Base-by-base conservation (phyloP, 2,329 filamentous ascomycete genomes). In the Delphinella strobiligena region DNA sequence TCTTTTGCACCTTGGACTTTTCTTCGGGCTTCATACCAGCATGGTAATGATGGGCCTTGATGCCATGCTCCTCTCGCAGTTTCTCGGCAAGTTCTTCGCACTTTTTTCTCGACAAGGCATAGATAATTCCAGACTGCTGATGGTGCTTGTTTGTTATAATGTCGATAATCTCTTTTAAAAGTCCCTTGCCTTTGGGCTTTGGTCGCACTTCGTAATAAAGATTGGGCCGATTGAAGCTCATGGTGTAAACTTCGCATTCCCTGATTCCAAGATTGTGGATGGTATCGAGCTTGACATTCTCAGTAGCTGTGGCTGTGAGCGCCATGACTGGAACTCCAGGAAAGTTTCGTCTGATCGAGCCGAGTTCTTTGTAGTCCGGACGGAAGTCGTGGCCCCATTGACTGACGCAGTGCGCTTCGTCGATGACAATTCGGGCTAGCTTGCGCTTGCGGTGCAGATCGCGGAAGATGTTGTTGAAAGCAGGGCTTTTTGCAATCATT, bases 351-450 rank as follows among this genome's bases (percentile, higher is more conserved):
- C 89, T 75, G 32, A 95, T 67, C 43, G 78, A 71, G 19, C 88
- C 86, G 3, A 98, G 68, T 19, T 75, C 74, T 60, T 94, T 94
- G 66, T 98, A 98, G 56, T 96, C 89, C 1, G 88, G 89, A 34
- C 93, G 78, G 56, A 98, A 98, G 59, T 98, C 91, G 51, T 98
- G 91, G 1, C 91, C 91, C 91, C 91, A 98, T 66, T 98, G 88
- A 59, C 91, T 96, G 18, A 98, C 89, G 59, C 91, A 98, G 59
- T 98, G 91, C n/a, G 91, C 91, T 63, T 98, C 93, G 50, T 98
- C 91, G 46, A 98, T 93, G 38, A 98, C 91, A 36, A 98, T 76
- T 18, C 91, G 78, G 12, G 93, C 89, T 38, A 98, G 75, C 51
- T 80, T 83, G 3, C 71, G 67, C 37, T 76, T 76, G 11, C 61